A percentile compares a stretch with the other conserved stretches of the same genome.
These are phyloP conservation scores for Gillenia trifoliata DNA, from an alignment of 306 rosid species.

Conservation along the genomic window DNA sequence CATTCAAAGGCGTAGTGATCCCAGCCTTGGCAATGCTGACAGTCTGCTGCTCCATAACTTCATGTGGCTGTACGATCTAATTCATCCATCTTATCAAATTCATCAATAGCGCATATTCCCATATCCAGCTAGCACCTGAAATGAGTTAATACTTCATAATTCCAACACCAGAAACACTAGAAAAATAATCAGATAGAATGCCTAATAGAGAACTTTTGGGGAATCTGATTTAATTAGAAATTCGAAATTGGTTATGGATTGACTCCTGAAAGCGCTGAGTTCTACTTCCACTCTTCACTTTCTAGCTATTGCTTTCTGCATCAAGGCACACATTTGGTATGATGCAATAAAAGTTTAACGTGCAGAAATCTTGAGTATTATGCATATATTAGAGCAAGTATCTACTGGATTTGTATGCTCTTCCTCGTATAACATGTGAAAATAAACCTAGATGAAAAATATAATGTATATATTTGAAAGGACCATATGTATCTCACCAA, in stretches of 20 bases:
- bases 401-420: not conserved
- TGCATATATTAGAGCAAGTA: not conserved
- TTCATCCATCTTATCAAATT: slow-evolving; percentile 98
- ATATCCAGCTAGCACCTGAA: slow-evolving; percentile 94
- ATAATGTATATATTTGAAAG: not conserved
- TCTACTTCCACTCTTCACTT: not conserved
- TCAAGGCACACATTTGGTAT: not conserved
- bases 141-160: slow-evolving; percentile 2
- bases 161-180: slow-evolving; percentile 18
- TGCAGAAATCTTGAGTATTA: not conserved
- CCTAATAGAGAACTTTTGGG: not conserved
- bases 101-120: slow-evolving; percentile 99
- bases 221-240: not conserved
- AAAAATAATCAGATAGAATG: slow-evolving; percentile 5
- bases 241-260: not conserved
- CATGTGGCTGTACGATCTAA: slow-evolving; percentile 96
- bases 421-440: slow-evolving; percentile 2
- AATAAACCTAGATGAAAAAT: not conserved
- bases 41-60: slow-evolving; percentile 99
- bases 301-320: not conserved
- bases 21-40: slow-evolving; percentile 99
- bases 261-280: not conserved
- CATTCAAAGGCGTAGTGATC: slow-evolving; percentile 90
- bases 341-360: not conserved
- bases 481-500: slow-evolving; percentile 56